Evolutionary conservation across 108 stramenopile species (phyloP).

Genomic region (Skeletonema menzelii): DNA sequence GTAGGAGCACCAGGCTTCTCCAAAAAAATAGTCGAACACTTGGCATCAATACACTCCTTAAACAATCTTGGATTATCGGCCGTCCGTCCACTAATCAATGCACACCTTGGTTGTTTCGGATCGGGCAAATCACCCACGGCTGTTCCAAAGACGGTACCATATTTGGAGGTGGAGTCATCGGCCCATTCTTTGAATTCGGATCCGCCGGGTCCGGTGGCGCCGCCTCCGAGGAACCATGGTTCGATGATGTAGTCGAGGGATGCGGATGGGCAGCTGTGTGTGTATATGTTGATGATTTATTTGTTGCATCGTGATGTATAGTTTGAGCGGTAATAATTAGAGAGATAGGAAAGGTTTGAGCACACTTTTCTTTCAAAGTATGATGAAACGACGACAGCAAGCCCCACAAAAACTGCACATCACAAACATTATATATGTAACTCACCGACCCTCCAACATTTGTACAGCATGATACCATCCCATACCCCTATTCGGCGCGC

Average conservation of each 20-base stretch:
- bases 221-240: slow-evolving; percentile 88
- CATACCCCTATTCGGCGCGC: slow-evolving; percentile 82
- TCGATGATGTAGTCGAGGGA: slow-evolving; percentile 83
- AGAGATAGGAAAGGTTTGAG: no score
- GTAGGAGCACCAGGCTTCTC: slow-evolving; percentile 95
- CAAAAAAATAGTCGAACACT: slow-evolving; percentile 77
- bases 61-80: slow-evolving; percentile 88
- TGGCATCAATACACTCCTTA: slow-evolving; percentile 72
- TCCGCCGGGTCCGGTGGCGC: slow-evolving; percentile 67
- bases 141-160: slow-evolving; percentile 64
- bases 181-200: slow-evolving; percentile 76
- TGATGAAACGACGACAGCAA: no score
- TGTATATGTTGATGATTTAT: background rate
- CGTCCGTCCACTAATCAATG: slow-evolving; percentile 86
- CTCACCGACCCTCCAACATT: slow-evolving; percentile 86
- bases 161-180: slow-evolving; percentile 49
- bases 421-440: slow-evolving; percentile 5
- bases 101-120: slow-evolving; percentile 70
- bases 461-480: slow-evolving; percentile 90
- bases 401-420: background rate
- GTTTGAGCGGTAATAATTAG: no score
- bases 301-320: no score
- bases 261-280: slow-evolving; percentile 75
- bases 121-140: slow-evolving; percentile 74
- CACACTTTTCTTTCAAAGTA: no score